Percentiles rank a stretch among this genome's conserved stretches.
Conservation (phyloP, 345 rosid genomes). For the Rhodamnia rubescens region DNA sequence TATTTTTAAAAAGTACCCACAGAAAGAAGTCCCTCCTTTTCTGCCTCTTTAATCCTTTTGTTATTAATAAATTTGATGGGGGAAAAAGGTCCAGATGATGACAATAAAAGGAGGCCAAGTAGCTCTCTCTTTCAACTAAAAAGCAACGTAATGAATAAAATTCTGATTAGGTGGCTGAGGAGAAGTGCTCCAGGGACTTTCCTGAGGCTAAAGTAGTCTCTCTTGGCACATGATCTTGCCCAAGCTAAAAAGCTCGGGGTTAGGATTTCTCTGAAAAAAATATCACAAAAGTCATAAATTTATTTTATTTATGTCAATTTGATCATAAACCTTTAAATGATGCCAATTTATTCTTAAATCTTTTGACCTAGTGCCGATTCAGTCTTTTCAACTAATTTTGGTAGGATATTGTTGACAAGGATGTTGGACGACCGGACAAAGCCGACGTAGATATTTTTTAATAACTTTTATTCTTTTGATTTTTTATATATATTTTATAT, state of each 20-base stretch:
- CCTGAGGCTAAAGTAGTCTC: neutral
- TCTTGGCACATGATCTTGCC: neutral
- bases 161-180: neutral
- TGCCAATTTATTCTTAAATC: too few relatives aligned
- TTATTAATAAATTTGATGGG: neutral
- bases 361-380: too few relatives aligned
- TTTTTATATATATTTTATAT: too few relatives aligned
- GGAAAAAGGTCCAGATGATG: neutral
- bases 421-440: accelerated
- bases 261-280: neutral
- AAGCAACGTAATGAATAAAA: neutral
- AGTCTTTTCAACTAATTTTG: too few relatives aligned
- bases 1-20: neutral
- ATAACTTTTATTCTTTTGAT: too few relatives aligned
- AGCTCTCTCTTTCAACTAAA: neutral
- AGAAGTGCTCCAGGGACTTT: neutral
- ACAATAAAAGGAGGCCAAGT: neutral
- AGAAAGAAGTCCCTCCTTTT: neutral
- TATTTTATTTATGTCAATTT: too few relatives aligned
- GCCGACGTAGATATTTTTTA: too few relatives aligned
- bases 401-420: too few relatives aligned
- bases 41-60: neutral
- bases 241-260: neutral
- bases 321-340: too few relatives aligned
- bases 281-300: too few relatives aligned